Evolutionary conservation across 225 moss, liverwort and hornwort species (phyloP), one percentile per base, ranked within the genome.

Genomic region (Takakia lepidozioides): DNA sequence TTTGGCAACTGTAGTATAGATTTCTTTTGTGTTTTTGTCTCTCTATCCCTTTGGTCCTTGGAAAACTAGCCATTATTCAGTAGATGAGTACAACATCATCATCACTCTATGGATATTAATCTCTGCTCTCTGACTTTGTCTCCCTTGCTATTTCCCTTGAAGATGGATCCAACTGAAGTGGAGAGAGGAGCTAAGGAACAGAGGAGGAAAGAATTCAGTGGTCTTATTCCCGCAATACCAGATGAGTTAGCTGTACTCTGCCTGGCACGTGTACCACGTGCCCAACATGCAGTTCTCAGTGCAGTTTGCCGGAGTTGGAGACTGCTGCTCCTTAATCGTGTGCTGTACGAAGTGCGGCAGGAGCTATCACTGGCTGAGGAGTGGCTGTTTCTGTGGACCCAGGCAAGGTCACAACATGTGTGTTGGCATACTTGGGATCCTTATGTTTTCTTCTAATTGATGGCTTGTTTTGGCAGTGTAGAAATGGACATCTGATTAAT

Each of bases 361-460:
- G 87, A 92, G 59, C 82, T 85, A n/a, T 70, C 62, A 25, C 63
- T 92, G 4, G 74, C 83, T 2, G 88, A 92, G 62, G 88, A 92
- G 62, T 92, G 92, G 92, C 75, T 92, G 43, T 85, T 87, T 64
- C 57, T 92, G 59, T 92, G 92, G 92, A 92, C 88, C 29, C 92
- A 92, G 74, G 78, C 74, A 73, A 17, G n/a, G n/a, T n/a, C n/a
- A n/a, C n/a, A n/a, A n/a, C n/a, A n/a, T n/a, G n/a, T n/a, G 11
- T 34, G 38, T 38, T 38, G 8, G 40, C 10, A n/a, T n/a, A n/a
- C n/a, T n/a, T n/a, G n/a, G n/a, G n/a, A n/a, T n/a, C n/a, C n/a
- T 41, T 41, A 13, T 2, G 40, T 41, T 17, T 41, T 17, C 40
- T 19, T 41, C 40, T 17, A 13, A 17, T 18, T 41, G 41, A 41